phyloP scores from a whole-genome alignment of 305 asterid genomes.

The Caryopteris hybrid region DNA sequence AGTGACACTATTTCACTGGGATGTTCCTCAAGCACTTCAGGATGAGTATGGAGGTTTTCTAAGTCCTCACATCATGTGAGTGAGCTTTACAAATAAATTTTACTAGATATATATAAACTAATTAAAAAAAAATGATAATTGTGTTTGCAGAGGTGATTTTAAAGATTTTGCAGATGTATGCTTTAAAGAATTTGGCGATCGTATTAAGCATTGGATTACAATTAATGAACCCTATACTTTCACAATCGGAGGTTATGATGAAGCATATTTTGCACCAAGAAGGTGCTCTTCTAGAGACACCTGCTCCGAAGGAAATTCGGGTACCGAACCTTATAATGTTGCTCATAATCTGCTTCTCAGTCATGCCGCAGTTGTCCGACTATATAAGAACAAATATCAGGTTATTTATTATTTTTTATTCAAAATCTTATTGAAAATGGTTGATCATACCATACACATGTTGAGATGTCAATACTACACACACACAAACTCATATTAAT shows the following conservation, averaged over 20 bases:
- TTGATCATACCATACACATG: no score
- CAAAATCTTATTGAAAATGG: no score
- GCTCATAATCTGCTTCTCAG: slow-evolving; percentile 41
- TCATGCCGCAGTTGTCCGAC: slow-evolving; percentile 36
- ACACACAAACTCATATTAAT: no score
- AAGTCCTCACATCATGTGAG: slow-evolving; percentile 29
- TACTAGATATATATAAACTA: not conserved
- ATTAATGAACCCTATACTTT: slow-evolving; percentile 45
- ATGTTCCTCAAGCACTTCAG: slow-evolving; percentile 54
- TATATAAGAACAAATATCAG: slow-evolving; percentile 46
- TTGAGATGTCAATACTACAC: no score
- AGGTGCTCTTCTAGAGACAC: slow-evolving; percentile 34
- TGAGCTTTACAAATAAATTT: not conserved
- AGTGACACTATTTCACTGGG: slow-evolving; percentile 64
- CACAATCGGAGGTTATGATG: slow-evolving; percentile 30
- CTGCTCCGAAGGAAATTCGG: slow-evolving; percentile 40
- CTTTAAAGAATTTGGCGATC: slow-evolving; percentile 55
- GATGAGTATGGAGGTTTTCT: slow-evolving; percentile 50
- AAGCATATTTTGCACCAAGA: slow-evolving; percentile 37
- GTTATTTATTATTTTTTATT: slow-evolving; percentile 9
- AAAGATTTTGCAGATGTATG: slow-evolving; percentile 39
- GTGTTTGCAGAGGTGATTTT: slow-evolving; percentile 34
- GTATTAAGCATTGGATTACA: slow-evolving; percentile 59
- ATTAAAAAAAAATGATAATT: not conserved
- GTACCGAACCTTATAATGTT: slow-evolving; percentile 57